Conservation (phyloP, 768 basidiomycete species). For the Coprinopsis marcescibilis region DNA sequence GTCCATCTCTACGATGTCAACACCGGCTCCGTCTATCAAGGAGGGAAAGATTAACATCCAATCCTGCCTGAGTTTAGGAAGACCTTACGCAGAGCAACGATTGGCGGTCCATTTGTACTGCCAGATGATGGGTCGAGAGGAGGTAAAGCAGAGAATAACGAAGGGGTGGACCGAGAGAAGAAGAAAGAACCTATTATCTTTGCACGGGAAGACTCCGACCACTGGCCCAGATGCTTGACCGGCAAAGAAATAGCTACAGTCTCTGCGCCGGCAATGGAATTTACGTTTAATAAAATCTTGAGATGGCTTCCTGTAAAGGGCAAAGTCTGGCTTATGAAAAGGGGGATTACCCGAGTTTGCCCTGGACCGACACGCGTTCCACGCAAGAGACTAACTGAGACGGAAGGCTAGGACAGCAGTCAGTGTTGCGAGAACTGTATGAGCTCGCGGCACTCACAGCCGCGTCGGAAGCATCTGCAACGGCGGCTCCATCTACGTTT, state of each 20-base stretch:
- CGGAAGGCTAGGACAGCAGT: not conserved
- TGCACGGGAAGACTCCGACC: slow-evolving; percentile 23
- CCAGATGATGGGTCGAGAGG: slow-evolving; percentile 31
- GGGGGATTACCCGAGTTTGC: slow-evolving; percentile 57
- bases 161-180: slow-evolving; percentile 48
- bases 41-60: slow-evolving; percentile 2
- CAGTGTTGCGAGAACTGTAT: not conserved
- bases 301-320: slow-evolving; percentile 28
- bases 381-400: slow-evolving; percentile 20
- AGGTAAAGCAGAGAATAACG: slow-evolving; percentile 52
- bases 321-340: slow-evolving; percentile 25
- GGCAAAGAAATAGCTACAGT: slow-evolving; percentile 34
- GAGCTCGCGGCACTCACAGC: slow-evolving; percentile 5
- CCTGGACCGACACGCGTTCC: slow-evolving; percentile 46
- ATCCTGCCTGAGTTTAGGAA: slow-evolving; percentile 1
- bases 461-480: slow-evolving; percentile 1
- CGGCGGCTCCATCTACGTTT: slow-evolving; percentile 33
- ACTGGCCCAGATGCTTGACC: slow-evolving; percentile 40
- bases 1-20: slow-evolving; percentile 49
- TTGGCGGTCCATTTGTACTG: slow-evolving; percentile 35
- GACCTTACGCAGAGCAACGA: slow-evolving; percentile 3
- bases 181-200: slow-evolving; percentile 56
- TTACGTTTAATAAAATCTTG: slow-evolving; percentile 34
- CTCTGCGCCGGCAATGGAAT: slow-evolving; percentile 15
- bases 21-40: slow-evolving; percentile 76